Evolutionary conservation across 1,284 basidiomycete genomes (phyloP).

Genomic region (Taiwanofungus camphoratus): DNA sequence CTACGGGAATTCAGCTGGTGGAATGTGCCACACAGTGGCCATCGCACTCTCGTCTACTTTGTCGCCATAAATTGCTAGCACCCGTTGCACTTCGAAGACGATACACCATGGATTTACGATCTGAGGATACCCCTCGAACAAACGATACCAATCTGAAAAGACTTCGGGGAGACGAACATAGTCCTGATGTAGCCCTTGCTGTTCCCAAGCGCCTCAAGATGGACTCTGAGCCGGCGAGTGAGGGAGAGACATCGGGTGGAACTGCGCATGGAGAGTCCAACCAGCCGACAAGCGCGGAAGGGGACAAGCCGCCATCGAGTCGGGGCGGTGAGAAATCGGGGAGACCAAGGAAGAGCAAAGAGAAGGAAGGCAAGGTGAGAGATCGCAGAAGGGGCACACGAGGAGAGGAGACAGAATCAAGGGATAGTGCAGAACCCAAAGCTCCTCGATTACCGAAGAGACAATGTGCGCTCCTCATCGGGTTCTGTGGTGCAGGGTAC

Average conservation of each 20-base stretch:
- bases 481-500: constrained; percentile 80
- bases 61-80: background rate
- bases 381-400: constrained; percentile 28
- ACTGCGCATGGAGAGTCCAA: no score
- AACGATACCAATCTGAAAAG: constrained; percentile 16
- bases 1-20: no score
- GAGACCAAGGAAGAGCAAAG: constrained; percentile 11
- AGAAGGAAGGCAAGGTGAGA: constrained; percentile 19
- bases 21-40: no score
- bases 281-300: constrained; percentile 4
- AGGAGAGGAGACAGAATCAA: constrained; percentile 24
- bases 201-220: constrained; percentile 13
- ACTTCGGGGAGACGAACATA: constrained; percentile 3
- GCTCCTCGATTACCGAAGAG: constrained; percentile 63
- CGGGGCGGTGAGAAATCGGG: background rate
- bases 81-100: background rate
- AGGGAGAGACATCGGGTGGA: background rate
- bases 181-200: background rate
- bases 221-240: background rate
- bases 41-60: no score
- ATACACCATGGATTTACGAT: no score
- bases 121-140: no score
- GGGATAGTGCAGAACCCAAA: constrained; percentile 26
- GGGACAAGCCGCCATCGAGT: background rate
- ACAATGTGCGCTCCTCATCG: constrained; percentile 67